Percentiles rank a stretch among this genome's conserved stretches.
Evolutionary conservation across 768 basidiomycete genomes (phyloP).

Genomic region (Naganishia onofrii): DNA sequence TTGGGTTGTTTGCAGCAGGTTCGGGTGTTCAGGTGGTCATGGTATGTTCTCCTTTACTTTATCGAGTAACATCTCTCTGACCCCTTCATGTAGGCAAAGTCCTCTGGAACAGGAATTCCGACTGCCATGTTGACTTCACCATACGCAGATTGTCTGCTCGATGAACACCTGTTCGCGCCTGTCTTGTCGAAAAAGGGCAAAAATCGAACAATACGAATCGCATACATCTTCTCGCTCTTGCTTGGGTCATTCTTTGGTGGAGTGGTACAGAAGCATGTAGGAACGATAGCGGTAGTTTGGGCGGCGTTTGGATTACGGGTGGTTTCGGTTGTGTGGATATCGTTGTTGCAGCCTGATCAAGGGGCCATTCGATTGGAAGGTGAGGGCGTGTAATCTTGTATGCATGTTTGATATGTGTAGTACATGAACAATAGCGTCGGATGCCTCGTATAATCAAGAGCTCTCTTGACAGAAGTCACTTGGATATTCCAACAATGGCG

Average conservation of each 20-base stretch:
- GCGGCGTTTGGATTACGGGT: constrained; percentile 2
- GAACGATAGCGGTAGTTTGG: constrained; percentile 9
- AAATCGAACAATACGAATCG: constrained; percentile 2
- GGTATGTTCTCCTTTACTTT: neutral
- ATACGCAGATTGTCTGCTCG: constrained; percentile 20
- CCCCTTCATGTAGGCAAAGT: neutral
- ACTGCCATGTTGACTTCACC: constrained; percentile 17
- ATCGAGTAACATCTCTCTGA: neutral
- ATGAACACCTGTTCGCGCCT: constrained; percentile 20
- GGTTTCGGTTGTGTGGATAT: constrained; percentile 14
- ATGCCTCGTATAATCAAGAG: no score
- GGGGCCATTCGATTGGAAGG: constrained; percentile 5
- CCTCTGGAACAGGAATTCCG: constrained; percentile 17
- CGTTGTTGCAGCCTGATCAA: constrained; percentile 3
- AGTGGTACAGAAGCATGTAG: constrained; percentile 8
- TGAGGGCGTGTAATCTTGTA: neutral
- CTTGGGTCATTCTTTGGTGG: constrained; percentile 16
- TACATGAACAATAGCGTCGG: no score
- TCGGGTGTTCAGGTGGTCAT: constrained; percentile 8
- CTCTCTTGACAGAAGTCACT: no score
- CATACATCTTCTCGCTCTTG: constrained; percentile 10
- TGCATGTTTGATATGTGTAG: no score
- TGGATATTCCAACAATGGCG: no score
- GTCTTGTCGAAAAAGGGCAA: constrained; percentile 6
- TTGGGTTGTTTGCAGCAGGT: constrained; percentile 2